A percentile compares a stretch with the other conserved stretches of the same genome.
These are phyloP conservation scores for Linderniella brevidens DNA, from an alignment of 257 asterid species.

Conservation along the genomic window DNA sequence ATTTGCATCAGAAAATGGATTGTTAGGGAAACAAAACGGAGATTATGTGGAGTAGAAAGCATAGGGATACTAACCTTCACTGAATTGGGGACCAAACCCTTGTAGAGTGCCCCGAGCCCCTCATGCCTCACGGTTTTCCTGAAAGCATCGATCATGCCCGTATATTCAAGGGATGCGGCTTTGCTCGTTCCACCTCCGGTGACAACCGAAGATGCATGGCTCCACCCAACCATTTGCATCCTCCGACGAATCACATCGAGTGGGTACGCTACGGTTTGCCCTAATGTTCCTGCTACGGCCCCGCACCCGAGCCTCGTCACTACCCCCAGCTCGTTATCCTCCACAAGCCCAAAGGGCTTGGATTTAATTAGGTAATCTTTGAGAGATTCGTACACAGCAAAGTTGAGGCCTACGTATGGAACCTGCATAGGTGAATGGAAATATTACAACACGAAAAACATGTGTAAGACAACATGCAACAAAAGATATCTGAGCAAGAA, in stretches of 20 bases:
- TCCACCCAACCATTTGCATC: conserved; percentile 99
- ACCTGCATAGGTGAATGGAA: conserved; percentile 28
- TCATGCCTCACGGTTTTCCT: conserved; percentile 81
- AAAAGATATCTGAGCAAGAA: too few relatives aligned
- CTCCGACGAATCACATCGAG: conserved; percentile 91
- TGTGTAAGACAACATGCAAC: not conserved
- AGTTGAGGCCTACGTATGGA: conserved; percentile 96
- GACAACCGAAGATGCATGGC: conserved; percentile 62
- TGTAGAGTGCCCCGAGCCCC: conserved; percentile 83
- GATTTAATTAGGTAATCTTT: conserved; percentile 72
- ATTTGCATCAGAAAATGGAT: not conserved
- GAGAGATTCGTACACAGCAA: conserved; percentile 91
- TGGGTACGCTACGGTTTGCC: conserved; percentile 97
- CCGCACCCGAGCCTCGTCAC: conserved; percentile 87
- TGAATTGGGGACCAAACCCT: conserved; percentile 91
- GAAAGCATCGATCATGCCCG: conserved; percentile 93
- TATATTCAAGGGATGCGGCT: conserved; percentile 53
- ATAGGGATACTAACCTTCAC: conserved; percentile 61
- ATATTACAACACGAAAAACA: not conserved
- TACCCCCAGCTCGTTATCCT: conserved; percentile 72
- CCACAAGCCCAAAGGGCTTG: conserved; percentile 48
- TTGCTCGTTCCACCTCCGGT: conserved; percentile 69
- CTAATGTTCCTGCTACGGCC: conserved; percentile 92
- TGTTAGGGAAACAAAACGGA: not conserved
- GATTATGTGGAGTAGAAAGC: not conserved